Percentiles rank a stretch among this genome's conserved stretches.
Evolutionary conservation across 1,284 basidiomycete species (phyloP).

Genomic region (Dichomitus squalens): DNA sequence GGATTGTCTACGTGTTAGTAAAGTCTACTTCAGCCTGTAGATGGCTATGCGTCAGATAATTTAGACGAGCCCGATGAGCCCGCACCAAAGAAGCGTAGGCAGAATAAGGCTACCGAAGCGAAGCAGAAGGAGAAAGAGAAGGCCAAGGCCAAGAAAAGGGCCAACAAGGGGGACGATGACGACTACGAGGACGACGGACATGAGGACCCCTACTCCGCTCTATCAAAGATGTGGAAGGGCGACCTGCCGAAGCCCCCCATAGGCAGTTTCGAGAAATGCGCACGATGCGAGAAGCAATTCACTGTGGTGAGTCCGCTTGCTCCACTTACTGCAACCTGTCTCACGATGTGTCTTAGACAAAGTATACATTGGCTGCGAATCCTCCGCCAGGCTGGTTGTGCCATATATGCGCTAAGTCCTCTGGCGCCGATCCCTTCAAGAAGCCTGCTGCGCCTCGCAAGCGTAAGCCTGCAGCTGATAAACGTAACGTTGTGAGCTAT

Average conservation of each 20-base stretch:
- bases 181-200: constrained; percentile 47
- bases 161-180: constrained; percentile 33
- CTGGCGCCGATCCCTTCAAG: constrained; percentile 84
- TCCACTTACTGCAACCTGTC: background rate
- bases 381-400: constrained; percentile 79
- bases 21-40: constrained; percentile 41
- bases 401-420: constrained; percentile 75
- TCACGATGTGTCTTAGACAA: constrained; percentile 56
- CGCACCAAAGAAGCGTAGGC: constrained; percentile 46
- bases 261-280: constrained; percentile 84
- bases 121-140: constrained; percentile 50
- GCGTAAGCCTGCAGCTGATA: constrained; percentile 63
- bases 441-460: constrained; percentile 63
- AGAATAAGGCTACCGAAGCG: constrained; percentile 40
- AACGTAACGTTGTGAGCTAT: constrained; percentile 64
- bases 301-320: constrained; percentile 71
- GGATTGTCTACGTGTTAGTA: background rate
- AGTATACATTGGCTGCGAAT: constrained; percentile 77
- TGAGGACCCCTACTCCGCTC: constrained; percentile 55
- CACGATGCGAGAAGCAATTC: constrained; percentile 82
- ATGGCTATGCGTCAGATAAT: constrained; percentile 69
- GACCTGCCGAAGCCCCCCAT: constrained; percentile 61
- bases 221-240: constrained; percentile 56
- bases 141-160: constrained; percentile 50
- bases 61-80: constrained; percentile 60